phyloP scores from a whole-genome alignment of 139 green algal genomes.

The Marvania coccoides region DNA sequence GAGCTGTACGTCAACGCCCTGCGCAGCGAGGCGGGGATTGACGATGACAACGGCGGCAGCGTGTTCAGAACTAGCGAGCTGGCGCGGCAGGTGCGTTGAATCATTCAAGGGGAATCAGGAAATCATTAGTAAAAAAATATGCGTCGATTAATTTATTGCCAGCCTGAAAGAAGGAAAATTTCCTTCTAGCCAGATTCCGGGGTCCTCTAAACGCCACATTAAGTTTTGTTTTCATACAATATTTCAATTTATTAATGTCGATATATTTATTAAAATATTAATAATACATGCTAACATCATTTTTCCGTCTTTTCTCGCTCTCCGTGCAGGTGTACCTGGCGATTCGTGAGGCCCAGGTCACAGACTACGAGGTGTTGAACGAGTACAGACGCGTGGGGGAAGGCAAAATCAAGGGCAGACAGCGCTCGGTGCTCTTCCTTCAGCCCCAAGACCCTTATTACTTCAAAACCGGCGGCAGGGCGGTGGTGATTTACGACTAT shows the following conservation, averaged over 20 bases:
- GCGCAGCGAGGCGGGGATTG: not conserved
- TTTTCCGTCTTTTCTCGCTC: too few species aligned
- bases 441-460: slow-evolving; percentile 18
- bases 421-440: slow-evolving; percentile 23
- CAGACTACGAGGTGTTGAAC: slow-evolving; percentile 27
- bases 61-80: slow-evolving; percentile 17
- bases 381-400: not conserved
- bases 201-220: too few species aligned
- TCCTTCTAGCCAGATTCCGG: too few species aligned
- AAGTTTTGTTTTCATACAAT: too few species aligned
- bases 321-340: slow-evolving; percentile 20
- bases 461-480: slow-evolving; percentile 13
- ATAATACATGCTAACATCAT: not conserved
- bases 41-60: not conserved
- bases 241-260: too few species aligned
- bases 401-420: not conserved
- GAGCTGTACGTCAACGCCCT: slow-evolving; percentile 27
- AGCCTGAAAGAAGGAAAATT: too few species aligned
- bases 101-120: not conserved
- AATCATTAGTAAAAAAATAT: not conserved
- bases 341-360: slow-evolving; percentile 13
- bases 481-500: slow-evolving; percentile 31
- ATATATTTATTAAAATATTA: not conserved
- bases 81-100: not conserved
- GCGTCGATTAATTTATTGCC: too few species aligned